phyloP scores from a whole-genome alignment of 31 red algal genomes.

The Endocladia muricata region DNA sequence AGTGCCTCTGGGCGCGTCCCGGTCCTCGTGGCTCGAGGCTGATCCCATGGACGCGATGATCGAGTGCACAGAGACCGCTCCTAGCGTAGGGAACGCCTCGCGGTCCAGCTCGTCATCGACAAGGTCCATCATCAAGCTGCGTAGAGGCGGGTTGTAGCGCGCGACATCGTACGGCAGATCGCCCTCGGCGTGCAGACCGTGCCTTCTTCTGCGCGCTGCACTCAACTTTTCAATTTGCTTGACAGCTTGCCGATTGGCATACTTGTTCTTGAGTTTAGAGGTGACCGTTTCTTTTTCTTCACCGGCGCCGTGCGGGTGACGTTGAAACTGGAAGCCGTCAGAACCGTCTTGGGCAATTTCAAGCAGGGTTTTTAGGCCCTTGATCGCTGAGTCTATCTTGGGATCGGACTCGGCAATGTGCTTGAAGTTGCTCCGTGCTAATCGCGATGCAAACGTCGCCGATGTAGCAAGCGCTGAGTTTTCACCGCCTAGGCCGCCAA shows the following conservation, averaged over 20 bases:
- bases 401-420: constrained; percentile 7
- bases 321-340: background rate
- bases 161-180: constrained; percentile 62
- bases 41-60: constrained; percentile 51
- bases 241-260: constrained; percentile 31
- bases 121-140: constrained; percentile 82
- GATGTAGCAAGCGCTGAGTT: constrained; percentile 51
- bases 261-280: constrained; percentile 47
- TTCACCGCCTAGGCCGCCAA: constrained; percentile 46
- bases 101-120: constrained; percentile 61
- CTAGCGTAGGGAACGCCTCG: constrained; percentile 44
- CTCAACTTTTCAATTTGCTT: constrained; percentile 44
- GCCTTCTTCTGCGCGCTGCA: constrained; percentile 31
- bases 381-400: constrained; percentile 7
- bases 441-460: constrained; percentile 29
- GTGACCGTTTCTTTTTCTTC: constrained; percentile 46
- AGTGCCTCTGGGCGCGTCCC: background rate
- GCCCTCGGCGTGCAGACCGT: constrained; percentile 37
- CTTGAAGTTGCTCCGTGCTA: constrained; percentile 28
- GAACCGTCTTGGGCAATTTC: constrained; percentile 11
- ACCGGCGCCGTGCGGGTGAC: background rate
- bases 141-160: constrained; percentile 66
- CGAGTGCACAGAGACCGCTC: constrained; percentile 57
- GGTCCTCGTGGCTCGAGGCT: background rate
- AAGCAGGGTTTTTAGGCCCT: constrained; percentile 36